These are phyloP conservation scores for Geosmithia flava DNA, from an alignment of 2,329 filamentous ascomycete genomes.

Conservation along the genomic window DNA sequence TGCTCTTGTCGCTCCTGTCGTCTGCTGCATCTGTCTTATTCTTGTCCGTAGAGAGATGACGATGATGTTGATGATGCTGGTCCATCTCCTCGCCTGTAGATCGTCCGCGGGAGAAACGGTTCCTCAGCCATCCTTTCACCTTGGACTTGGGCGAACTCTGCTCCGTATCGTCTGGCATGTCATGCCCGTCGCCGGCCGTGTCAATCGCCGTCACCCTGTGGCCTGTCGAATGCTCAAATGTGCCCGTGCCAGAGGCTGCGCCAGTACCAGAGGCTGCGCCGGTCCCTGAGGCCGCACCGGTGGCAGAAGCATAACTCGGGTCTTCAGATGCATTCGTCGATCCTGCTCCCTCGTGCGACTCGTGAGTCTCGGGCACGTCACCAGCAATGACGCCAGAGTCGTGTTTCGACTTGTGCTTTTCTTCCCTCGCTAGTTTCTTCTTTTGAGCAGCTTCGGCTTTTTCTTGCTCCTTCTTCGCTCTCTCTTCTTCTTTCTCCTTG, in stretches of 20 bases:
- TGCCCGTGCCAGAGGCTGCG: neutral
- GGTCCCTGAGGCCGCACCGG: neutral
- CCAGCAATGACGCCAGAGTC: conserved; percentile 5
- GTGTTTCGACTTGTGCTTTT: conserved; percentile 33
- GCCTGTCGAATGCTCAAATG: conserved; percentile 2
- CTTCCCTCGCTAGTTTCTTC: conserved; percentile 34
- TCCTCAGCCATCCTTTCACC: conserved; percentile 44
- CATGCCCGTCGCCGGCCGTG: neutral
- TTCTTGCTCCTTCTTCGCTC: conserved; percentile 35
- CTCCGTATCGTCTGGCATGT: neutral
- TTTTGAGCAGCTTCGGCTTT: conserved; percentile 40
- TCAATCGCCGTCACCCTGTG: conserved; percentile 3
- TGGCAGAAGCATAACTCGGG: too few species aligned
- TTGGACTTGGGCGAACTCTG: conserved; percentile 22
- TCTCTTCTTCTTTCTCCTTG: conserved; percentile 16
- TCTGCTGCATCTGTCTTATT: conserved; percentile 6
- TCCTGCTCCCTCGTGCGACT: neutral
- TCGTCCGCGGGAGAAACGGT: conserved; percentile 33
- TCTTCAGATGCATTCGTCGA: neutral
- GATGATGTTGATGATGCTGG: too few species aligned
- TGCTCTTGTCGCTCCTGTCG: conserved; percentile 7
- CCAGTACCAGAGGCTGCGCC: neutral
- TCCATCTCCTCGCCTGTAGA: conserved; percentile 17
- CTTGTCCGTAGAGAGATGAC: too few species aligned
- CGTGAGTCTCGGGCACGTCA: neutral